phyloP scores from a whole-genome alignment of 257 asterid species.

The Lithospermum erythrorhizon region DNA sequence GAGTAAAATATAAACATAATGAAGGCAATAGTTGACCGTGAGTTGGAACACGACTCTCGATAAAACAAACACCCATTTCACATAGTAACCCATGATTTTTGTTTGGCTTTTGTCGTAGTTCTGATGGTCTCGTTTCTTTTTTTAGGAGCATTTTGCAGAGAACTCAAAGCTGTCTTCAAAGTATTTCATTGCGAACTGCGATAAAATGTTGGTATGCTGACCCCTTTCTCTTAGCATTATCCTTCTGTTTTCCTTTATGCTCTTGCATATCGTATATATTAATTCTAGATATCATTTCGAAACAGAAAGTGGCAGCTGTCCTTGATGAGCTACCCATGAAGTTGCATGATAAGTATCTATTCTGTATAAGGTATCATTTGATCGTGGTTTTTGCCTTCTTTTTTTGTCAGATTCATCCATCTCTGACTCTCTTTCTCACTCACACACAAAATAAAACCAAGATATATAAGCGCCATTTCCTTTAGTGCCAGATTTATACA shows the following conservation, averaged over 20 bases:
- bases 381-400: neutral
- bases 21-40: too few species aligned
- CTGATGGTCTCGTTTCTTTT: constrained; percentile 1
- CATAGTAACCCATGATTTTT: neutral
- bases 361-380: constrained; percentile 58
- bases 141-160: constrained; percentile 72
- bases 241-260: neutral
- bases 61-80: too few species aligned
- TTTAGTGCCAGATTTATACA: neutral
- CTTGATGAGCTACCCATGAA: constrained; percentile 76
- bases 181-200: constrained; percentile 68
- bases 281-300: constrained; percentile 10
- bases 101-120: neutral
- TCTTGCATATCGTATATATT: constrained; percentile 6
- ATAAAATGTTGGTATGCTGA: constrained; percentile 56
- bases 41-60: neutral
- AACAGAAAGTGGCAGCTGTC: constrained; percentile 84
- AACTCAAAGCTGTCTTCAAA: constrained; percentile 73
- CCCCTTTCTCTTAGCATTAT: constrained; percentile 1
- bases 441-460: too few species aligned
- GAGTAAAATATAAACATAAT: too few species aligned
- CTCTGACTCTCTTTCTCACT: too few species aligned
- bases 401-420: neutral
- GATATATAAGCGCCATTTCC: neutral
- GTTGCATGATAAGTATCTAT: constrained; percentile 70